Evolutionary conservation across 2,329 filamentous ascomycete genomes (phyloP), one percentile per base, ranked within the genome.

Genomic region (Lasiodiplodia theobromae): DNA sequence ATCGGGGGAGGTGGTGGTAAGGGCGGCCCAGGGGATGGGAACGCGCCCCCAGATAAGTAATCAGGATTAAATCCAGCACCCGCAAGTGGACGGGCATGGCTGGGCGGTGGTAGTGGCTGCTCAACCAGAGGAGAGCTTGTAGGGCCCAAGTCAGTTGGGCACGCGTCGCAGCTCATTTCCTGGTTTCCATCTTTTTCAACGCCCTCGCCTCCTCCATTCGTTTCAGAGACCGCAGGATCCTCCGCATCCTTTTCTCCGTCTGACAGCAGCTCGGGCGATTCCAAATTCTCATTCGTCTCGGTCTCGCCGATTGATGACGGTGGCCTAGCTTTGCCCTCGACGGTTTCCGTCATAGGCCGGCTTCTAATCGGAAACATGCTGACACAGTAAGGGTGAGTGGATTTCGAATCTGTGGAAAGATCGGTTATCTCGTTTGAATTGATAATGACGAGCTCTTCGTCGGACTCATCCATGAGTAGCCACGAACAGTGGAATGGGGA

Each of bases 391-490:
- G 53, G 21, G 28, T 37, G 16, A 16, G 28, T n/a, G 4, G 28
- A 21, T 3, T 14, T 28, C 38, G 14, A 12, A 5, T 44, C 21
- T 25, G 11, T 11, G 21, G 57, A n/a, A 47, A 31, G 31, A 25
- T 10, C 10, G 10, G 54, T 28, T 38, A 40, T 28, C 4, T 10
- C 25, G 11, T 53, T 28, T 25, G 31, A 57, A 28, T 57, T 31
- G 37, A 57, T 21, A 7, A 57, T 38, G 14, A 57, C 54, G 38
- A 57, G 34, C 16, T 57, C 54, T 21, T 47, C 44, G 21, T 57
- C 31, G 8, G 37, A 21, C n/a, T 40, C 34, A 23, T 57, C 54
- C 54, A 57, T 57, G 51, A 21, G 53, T 18, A 14, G n/a, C 16
- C 18, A 25, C n/a, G 28, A 28, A 21, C 28, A 31, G 31, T 38